Base-by-base conservation (phyloP, 306 rosid genomes). In the Ammopiptanthus mongolicus region DNA sequence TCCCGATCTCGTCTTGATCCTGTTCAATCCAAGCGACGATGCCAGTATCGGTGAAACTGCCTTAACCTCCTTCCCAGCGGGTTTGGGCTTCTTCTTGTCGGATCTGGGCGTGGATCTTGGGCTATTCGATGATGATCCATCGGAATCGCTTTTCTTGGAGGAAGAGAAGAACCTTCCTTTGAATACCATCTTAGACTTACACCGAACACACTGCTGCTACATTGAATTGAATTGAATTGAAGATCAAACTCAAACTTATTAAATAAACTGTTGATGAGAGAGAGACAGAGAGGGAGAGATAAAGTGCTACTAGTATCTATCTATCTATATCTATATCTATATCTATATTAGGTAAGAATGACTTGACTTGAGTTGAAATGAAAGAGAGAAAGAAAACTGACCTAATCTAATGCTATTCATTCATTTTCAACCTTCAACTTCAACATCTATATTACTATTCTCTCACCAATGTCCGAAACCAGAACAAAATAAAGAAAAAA, bases 1-100 rank as follows among this genome's bases (percentile, higher is more conserved):
- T 42, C 99, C 99, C 79, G 99, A 95, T 92, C 97, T 86, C 55
- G 99, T 95, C 92, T 95, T 95, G 28, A 95, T 95, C 84, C 86
- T 84, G 69, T 95, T 95, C 85, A 95, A 61, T 28, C 97, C 97
- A 0, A 92, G 88, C 22, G 99, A 95, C 21, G 99, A 95, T 1
- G 97, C 97, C 8, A 95, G 78, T 76, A 95, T 95, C 65, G 99
- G 99, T 56, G 99, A 95, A 17, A 90, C 93, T 25, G 28, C 28
- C 28, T 25, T 25, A 25, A 25, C 28, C 28, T 25, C 3, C 28
- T 25, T 25, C 28, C 28, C 28, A 3, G 3, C 28, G 28, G 28
- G 0, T 3, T 91, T 93, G 46, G 87, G 8, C 73, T 95, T 95
- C 82, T 89, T 95, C 96, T 92, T 95, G 34, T 92, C 99, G 82